Conservation (phyloP, 208 protist species). For the Leishmania mexicana region DNA sequence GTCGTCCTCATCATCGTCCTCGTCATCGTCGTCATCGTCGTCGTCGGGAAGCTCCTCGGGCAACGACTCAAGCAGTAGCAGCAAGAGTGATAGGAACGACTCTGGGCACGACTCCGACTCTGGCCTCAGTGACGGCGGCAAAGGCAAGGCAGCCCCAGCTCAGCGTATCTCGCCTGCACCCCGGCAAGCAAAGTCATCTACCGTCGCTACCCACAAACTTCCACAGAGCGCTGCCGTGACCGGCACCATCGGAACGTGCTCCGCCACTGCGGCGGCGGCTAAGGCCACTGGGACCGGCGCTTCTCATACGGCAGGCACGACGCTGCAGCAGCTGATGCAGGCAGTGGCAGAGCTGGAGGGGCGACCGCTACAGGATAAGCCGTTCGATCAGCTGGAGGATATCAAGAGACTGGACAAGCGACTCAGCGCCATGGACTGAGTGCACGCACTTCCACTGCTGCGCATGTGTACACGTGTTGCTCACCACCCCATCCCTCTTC, state of each 20-base stretch:
- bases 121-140: not conserved
- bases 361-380: slow-evolving; percentile 18
- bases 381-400: slow-evolving; percentile 26
- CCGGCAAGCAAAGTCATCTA: not conserved
- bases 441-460: not conserved
- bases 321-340: slow-evolving; percentile 12
- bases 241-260: too few species aligned
- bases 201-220: slow-evolving; percentile 14
- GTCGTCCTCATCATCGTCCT: slow-evolving; percentile 3
- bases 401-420: slow-evolving; percentile 28
- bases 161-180: not conserved
- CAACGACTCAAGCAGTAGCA: slow-evolving; percentile 12
- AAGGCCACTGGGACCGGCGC: not conserved
- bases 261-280: not conserved
- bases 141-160: not conserved
- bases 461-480: not conserved
- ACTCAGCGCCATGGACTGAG: slow-evolving; percentile 15
- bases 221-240: not conserved
- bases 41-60: slow-evolving; percentile 7
- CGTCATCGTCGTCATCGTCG: slow-evolving; percentile 9
- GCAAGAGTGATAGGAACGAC: not conserved
- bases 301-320: not conserved
- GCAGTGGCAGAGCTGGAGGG: slow-evolving; percentile 24
- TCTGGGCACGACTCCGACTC: slow-evolving; percentile 7
- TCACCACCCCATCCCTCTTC: not conserved